Evolutionary conservation across 441 rosid genomes (phyloP), one percentile per base, ranked within the genome.

Genomic region (Brassica balearica): DNA sequence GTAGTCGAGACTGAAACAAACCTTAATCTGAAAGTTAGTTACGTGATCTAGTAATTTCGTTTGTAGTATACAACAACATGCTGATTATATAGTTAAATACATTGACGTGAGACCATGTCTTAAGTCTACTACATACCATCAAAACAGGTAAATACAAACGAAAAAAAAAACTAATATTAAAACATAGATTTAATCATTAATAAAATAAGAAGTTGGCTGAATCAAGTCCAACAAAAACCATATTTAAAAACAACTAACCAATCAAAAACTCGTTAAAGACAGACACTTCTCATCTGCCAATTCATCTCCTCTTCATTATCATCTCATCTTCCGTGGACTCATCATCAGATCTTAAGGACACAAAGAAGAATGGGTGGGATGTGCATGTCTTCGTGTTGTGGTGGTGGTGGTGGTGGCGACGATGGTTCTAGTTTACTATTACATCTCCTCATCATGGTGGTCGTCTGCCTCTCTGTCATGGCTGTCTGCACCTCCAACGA

Each of bases 381-480:
- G 22, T 7, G 81, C 25, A 38, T 81, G 36, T 73, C 83, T 8
- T 1, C 77, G 1, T 10, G 82, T 65, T 53, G 79, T 64, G 73
- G 75, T 15, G 61, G 60, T 55, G 60, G 60, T 55, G 22, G 59
- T 53, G 15, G 60, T 1, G 82, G 48, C 23, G 80, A 29, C 4
- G 73, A 15, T 0, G 59, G 82, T 67, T 72, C 73, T 0, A 59
- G 74, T 62, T 8, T 84, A 12, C n/a, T 9, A 29, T 71, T 71
- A 27, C 29, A 87, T 58, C 22, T 87, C 46, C 1, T 71, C 58
- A 20, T 88, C 46, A 87, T 75, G 1, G n/a, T 90, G 15, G 73
- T 88, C 53, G 53, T 90, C 0, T 88, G 83, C 69, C 77, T 87
- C 58, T 70, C 76, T 23, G 64, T 90, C 68, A 66, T 87, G 85